These are phyloP conservation scores for Globisporangium acanthophoron DNA, from an alignment of 352 stramenopile genomes.

Conservation along the genomic window DNA sequence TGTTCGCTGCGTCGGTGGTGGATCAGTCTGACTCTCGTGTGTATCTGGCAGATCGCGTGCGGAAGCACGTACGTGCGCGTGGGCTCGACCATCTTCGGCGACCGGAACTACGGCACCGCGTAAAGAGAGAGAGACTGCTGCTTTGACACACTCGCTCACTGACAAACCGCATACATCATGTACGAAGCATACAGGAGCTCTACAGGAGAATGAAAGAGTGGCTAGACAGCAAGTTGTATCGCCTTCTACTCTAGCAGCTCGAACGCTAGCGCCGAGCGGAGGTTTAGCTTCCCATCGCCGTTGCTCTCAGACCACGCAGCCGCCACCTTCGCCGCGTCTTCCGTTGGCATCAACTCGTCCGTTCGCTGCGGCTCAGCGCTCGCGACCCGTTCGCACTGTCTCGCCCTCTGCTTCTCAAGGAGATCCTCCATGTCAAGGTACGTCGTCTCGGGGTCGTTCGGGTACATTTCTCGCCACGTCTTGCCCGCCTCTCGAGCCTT, in stretches of 20 bases:
- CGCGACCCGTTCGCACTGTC: constrained; percentile 25
- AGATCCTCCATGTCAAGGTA: constrained; percentile 78
- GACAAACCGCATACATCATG: not conserved
- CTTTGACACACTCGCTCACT: not conserved
- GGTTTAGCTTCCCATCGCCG: constrained; percentile 21
- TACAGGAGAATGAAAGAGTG: not conserved
- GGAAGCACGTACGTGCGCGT: constrained; percentile 96
- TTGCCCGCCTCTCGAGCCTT: constrained; percentile 52
- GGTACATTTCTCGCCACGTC: constrained; percentile 78
- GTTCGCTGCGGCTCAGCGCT: constrained; percentile 6
- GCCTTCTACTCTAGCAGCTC: constrained; percentile 32
- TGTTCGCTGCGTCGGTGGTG: not conserved
- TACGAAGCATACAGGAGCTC: no score
- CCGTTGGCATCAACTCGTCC: constrained; percentile 26
- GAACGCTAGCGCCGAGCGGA: constrained; percentile 64
- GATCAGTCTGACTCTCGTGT: not conserved
- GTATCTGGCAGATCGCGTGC: constrained; percentile 77
- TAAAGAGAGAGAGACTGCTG: not conserved
- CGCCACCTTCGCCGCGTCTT: constrained; percentile 37
- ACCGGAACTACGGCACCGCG: constrained; percentile 83
- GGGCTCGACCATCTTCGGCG: constrained; percentile 97
- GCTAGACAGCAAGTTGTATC: not conserved
- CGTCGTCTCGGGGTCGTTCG: constrained; percentile 65
- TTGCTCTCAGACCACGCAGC: constrained; percentile 47
- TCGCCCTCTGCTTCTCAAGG: constrained; percentile 37